These are phyloP conservation scores for Gossypium gossypioides DNA, from an alignment of 441 rosid genomes.

Conservation along the genomic window DNA sequence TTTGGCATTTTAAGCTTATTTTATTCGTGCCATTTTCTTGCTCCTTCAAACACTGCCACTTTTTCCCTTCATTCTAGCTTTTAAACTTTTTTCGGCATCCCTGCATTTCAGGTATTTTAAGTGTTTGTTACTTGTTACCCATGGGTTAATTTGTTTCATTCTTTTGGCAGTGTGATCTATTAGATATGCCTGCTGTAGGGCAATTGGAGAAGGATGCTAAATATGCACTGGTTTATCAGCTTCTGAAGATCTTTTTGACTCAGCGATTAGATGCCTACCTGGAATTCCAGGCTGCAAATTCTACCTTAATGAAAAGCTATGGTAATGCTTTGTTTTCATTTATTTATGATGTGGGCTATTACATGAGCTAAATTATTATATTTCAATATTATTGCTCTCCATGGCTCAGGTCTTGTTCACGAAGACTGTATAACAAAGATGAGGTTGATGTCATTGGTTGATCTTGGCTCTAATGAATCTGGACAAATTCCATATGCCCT, in stretches of 20 bases:
- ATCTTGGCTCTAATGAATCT: slow-evolving; percentile 68
- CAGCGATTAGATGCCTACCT: slow-evolving; percentile 67
- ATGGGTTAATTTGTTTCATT: background rate
- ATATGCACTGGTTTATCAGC: slow-evolving; percentile 66
- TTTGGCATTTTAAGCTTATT: background rate
- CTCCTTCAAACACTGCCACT: background rate
- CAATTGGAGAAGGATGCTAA: slow-evolving; percentile 81
- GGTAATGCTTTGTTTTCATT: slow-evolving; percentile 31
- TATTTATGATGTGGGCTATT: background rate
- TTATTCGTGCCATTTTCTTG: background rate
- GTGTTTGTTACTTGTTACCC: background rate
- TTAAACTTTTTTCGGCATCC: background rate
- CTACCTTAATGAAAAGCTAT: slow-evolving; percentile 54
- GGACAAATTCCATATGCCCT: slow-evolving; percentile 63
- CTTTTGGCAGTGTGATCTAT: slow-evolving; percentile 73
- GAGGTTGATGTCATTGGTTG: slow-evolving; percentile 85
- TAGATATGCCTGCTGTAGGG: slow-evolving; percentile 80
- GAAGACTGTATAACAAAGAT: slow-evolving; percentile 91
- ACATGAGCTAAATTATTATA: background rate
- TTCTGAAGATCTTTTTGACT: slow-evolving; percentile 72
- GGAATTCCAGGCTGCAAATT: slow-evolving; percentile 69
- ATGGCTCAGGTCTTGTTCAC: slow-evolving; percentile 63
- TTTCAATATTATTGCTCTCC: background rate
- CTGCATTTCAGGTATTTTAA: no score
- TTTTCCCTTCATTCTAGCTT: background rate